Percentiles rank a stretch among this genome's conserved stretches.
Evolutionary conservation across 2,329 filamentous ascomycete genomes (phyloP).

Genomic region (Peltaster fructicola): DNA sequence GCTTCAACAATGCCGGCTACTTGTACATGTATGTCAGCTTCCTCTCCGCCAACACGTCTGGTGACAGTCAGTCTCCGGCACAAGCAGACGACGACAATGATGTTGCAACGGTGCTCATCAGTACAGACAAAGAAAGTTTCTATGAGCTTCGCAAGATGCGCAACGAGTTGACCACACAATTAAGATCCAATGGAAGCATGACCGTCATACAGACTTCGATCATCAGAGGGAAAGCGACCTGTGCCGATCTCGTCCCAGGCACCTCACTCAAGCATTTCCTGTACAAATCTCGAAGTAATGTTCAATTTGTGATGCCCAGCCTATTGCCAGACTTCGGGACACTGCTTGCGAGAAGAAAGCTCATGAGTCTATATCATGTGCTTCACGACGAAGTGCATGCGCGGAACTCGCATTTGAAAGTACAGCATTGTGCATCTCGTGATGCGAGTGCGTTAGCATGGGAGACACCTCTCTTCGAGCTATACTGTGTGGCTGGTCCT

Average conservation of each 20-base stretch:
- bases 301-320: conserved; percentile 87
- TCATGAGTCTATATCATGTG: conserved; percentile 71
- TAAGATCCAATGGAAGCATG: conserved; percentile 60
- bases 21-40: conserved; percentile 99
- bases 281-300: conserved; percentile 86
- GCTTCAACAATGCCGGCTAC: conserved; percentile 92
- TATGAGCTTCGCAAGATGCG: conserved; percentile 66
- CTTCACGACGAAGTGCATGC: conserved; percentile 74
- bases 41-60: conserved; percentile 33
- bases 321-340: conserved; percentile 50
- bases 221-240: conserved; percentile 49
- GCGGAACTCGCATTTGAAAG: conserved; percentile 68
- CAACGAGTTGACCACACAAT: conserved; percentile 45
- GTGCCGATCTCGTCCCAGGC: conserved; percentile 61
- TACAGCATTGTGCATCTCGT: conserved; percentile 61
- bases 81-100: conserved; percentile 29
- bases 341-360: conserved; percentile 23
- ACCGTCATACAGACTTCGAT: conserved; percentile 56
- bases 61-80: conserved; percentile 23
- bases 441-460: conserved; percentile 71
- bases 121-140: conserved; percentile 82
- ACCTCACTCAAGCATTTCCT: conserved; percentile 77
- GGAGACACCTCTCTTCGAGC: conserved; percentile 79
- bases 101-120: conserved; percentile 85
- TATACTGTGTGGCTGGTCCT: conserved; percentile 85